Conservation (phyloP, 2,329 filamentous ascomycete genomes). For the Pyrenophora teres region DNA sequence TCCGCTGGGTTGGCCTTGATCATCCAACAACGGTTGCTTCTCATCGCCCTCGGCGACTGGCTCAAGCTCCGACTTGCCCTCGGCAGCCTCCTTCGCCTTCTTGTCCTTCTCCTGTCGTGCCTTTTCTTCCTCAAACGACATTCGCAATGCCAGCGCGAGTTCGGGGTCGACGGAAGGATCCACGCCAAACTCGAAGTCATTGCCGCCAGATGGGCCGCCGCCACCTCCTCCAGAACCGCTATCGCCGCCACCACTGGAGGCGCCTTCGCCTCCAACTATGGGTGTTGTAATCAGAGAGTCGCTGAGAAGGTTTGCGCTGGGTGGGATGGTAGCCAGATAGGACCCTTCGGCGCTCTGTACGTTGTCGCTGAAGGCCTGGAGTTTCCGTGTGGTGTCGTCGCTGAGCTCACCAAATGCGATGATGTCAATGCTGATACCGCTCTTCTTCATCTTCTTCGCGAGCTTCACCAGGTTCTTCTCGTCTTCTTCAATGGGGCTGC, state of each 20-base stretch:
- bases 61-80: conserved; percentile 77
- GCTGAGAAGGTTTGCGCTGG: conserved; percentile 87
- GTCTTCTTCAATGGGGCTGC: conserved; percentile 86
- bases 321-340: conserved; percentile 86
- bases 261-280: conserved; percentile 83
- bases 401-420: conserved; percentile 93
- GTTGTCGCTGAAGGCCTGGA: conserved; percentile 89
- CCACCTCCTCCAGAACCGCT: conserved; percentile 58
- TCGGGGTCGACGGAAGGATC: conserved; percentile 93
- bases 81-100: conserved; percentile 71
- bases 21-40: conserved; percentile 65
- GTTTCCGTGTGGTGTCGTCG: conserved; percentile 84
- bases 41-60: conserved; percentile 74
- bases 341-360: conserved; percentile 90
- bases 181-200: conserved; percentile 83
- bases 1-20: conserved; percentile 68
- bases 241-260: conserved; percentile 61
- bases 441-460: conserved; percentile 99
- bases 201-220: conserved; percentile 59
- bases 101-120: conserved; percentile 86
- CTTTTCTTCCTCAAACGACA: conserved; percentile 99
- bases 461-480: conserved; percentile 87
- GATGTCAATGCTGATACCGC: conserved; percentile 90
- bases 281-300: conserved; percentile 89
- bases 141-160: conserved; percentile 87